Evolutionary conservation across 164 flowering plant genomes (phyloP), one percentile per base, ranked within the genome.

Genomic region (Sextonia rubra): DNA sequence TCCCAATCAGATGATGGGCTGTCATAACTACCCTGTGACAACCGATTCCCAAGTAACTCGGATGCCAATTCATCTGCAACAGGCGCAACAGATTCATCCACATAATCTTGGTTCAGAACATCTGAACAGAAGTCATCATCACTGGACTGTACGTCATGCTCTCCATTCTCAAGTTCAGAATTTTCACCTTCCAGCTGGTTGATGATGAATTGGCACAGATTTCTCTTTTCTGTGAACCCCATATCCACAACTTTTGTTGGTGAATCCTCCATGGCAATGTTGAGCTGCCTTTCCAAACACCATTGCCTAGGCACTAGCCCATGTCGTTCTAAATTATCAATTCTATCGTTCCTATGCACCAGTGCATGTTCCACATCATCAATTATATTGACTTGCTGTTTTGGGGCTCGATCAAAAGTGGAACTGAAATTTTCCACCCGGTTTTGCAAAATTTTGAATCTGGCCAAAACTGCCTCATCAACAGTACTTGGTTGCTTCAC

Each of bases 1-100:
- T 89, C 97, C 93, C 94, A 91, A 24, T 91, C 94, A 15, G 87
- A 86, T 12, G 89, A 78, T 26, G 80, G 70, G 64, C 74, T 77
- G 55, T 85, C 91, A 71, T 63, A 70, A 64, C 74, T 70, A 29
- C 80, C 75, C 12, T 81, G 77, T 24, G 74, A 60, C 60, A 74
- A 64, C 58, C 64, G 74, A 65, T 48, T 60, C 64, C 69, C 82
- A 9, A 24, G 62, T 58, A 75, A 70, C 44, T 78, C 70, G 60
- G 56, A 27, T 47, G 29, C 32, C 9, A 64, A 63, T 55, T 75
- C 77, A 66, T 79, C 77, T 12, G 52, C 68, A 52, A 60, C 66
- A 52, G 15, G 27, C 2, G 25, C 37, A 23, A 23, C 47, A 68
- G 71, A 74, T 47, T 77, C 85, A 47, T 69, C 52, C 0, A 27